Base-by-base conservation (phyloP, 78 protist species). In the Acrasis kona region DNA sequence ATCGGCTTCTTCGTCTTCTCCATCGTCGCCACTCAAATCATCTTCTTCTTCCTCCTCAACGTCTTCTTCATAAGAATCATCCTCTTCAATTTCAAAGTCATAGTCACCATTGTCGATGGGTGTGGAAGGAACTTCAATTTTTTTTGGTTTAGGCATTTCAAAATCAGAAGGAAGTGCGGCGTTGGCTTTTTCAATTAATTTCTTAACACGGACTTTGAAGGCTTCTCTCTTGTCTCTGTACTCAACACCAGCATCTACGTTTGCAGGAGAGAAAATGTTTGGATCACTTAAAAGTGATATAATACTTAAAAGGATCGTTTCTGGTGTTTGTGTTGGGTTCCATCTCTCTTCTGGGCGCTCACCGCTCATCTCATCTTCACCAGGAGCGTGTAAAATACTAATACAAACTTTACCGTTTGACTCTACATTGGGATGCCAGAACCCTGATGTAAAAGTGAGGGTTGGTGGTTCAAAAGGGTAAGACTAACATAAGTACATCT, bases 351-450 rank as follows among this genome's bases (percentile, higher is more conserved):
- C 84, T 39, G 89, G 86, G 5, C 65, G 40, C 74, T 91, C 95
- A 10, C 87, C 88, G n/a, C 71, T 35, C n/a, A 9, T 10, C 64
- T 5, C 29, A 19, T 41, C 84, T 19, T 78, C 71, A 9, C 77
- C 87, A 7, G 95, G 93, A 10, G 92, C 82, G 65, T 92, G 96
- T 41, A 92, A 84, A 67, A 92, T 92, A 36, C 89, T 81, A 36
- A 92, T 92, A 76, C 96, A 92, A 32, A 92, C 91, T 29, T 77
- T 72, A 39, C 93, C 94, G 41, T 90, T 84, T 10, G 75, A 35
- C 78, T 91, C 88, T 2, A 83, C 90, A 74, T 90, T 91, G 37
- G 95, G 95, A 57, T 91, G 95, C 87, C 87, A 89, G 41, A 91
- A 65, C 34, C 57, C 83, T 6, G 91, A 72, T 7, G 34, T 36